A percentile compares a stretch with the other conserved stretches of the same genome.
Conservation (phyloP, 208 protist genomes). For the Leishmania martiniquensis region DNA sequence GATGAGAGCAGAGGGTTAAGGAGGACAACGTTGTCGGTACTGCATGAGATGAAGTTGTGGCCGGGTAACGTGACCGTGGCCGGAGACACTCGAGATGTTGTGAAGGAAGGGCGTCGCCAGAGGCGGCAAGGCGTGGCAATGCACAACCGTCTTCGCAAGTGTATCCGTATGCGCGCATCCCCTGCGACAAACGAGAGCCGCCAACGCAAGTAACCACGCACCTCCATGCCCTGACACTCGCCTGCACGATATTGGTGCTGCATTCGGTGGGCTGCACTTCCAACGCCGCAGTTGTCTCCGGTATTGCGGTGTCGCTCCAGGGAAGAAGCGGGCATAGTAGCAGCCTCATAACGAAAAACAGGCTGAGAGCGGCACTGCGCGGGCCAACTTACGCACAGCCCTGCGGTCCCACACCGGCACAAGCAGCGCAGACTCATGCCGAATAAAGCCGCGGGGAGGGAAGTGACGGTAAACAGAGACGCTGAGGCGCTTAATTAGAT, state of each 20-base stretch:
- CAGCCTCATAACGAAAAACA: neutral
- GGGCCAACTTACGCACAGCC: neutral
- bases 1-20: neutral
- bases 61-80: neutral
- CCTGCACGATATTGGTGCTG: neutral
- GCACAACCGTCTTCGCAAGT: neutral
- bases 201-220: neutral
- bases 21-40: neutral
- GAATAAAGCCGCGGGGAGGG: neutral
- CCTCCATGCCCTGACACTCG: neutral
- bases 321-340: neutral
- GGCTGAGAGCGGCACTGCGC: neutral
- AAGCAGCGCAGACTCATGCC: neutral
- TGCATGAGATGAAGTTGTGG: neutral
- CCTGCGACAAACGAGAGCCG: neutral
- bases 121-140: neutral
- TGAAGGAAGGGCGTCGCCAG: neutral
- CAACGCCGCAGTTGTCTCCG: neutral
- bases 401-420: neutral
- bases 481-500: neutral
- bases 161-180: neutral
- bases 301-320: neutral
- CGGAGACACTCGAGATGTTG: neutral
- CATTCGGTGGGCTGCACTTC: neutral
- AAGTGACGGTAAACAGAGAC: neutral